These are phyloP conservation scores for Ocimum tenuiflorum DNA, from an alignment of 257 asterid genomes.

Conservation along the genomic window DNA sequence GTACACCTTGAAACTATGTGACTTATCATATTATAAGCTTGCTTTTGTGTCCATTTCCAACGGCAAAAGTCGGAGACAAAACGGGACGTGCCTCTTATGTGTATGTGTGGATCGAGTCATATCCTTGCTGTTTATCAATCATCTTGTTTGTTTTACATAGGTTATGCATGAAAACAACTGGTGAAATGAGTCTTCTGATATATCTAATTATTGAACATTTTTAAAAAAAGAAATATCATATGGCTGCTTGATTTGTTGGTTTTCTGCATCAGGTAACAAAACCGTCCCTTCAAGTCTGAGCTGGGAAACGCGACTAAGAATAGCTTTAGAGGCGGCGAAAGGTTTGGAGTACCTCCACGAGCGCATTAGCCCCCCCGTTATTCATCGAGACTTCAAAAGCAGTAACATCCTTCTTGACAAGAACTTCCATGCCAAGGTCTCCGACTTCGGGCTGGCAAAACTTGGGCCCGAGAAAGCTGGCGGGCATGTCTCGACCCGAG, in stretches of 20 bases:
- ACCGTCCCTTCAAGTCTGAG: constrained; percentile 45
- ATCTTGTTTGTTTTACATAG: background rate
- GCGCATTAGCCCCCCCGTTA: constrained; percentile 67
- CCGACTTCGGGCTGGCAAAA: constrained; percentile 86
- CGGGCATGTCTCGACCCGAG: constrained; percentile 86
- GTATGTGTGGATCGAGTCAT: background rate
- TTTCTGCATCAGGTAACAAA: constrained; percentile 36
- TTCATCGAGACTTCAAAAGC: constrained; percentile 91
- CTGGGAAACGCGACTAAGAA: constrained; percentile 77
- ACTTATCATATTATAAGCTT: background rate
- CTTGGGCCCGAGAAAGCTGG: constrained; percentile 86
- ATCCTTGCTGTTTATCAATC: background rate
- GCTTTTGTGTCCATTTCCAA: background rate
- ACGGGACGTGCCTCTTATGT: no score
- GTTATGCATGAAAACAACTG: background rate
- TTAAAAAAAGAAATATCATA: no score
- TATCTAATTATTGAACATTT: background rate
- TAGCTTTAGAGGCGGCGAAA: constrained; percentile 91
- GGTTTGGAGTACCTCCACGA: constrained; percentile 92
- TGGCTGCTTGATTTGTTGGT: background rate
- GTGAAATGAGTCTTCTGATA: background rate
- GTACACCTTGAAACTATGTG: background rate
- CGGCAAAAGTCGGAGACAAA: no score
- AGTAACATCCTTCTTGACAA: constrained; percentile 80
- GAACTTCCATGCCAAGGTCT: constrained; percentile 78